These are phyloP conservation scores for Apophysomyces trapeziformis DNA, from an alignment of 371 early-diverging fungal species.

Conservation along the genomic window DNA sequence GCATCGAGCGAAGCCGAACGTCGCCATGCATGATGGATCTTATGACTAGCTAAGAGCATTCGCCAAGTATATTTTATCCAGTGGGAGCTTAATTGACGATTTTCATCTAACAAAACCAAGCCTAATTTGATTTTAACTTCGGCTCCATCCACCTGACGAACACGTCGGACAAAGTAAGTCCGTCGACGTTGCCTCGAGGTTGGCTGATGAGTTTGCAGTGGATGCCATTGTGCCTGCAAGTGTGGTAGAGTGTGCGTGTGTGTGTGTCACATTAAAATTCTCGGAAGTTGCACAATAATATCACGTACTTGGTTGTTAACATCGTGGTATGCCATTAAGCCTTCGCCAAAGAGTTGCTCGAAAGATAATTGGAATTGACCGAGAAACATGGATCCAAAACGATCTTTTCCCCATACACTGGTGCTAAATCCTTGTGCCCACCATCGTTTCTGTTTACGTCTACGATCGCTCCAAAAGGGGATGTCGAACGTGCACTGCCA, in stretches of 20 bases:
- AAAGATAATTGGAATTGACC: constrained; percentile 39
- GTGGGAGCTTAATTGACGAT: not conserved
- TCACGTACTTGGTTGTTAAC: constrained; percentile 25
- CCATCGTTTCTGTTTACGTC: constrained; percentile 25
- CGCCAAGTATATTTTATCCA: constrained; percentile 3
- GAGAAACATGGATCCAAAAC: constrained; percentile 44
- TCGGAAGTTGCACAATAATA: not conserved
- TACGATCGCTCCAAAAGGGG: constrained; percentile 30
- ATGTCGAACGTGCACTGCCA: constrained; percentile 51
- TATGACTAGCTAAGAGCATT: constrained; percentile 11
- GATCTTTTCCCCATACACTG: constrained; percentile 44
- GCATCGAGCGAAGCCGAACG: constrained; percentile 4
- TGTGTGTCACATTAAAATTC: not conserved
- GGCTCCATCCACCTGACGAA: not conserved
- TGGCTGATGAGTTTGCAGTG: constrained; percentile 11
- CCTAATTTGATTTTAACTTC: constrained; percentile 2
- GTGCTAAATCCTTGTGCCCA: constrained; percentile 37
- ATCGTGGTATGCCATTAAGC: constrained; percentile 29
- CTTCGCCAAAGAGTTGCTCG: constrained; percentile 32
- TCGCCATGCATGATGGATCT: constrained; percentile 12
- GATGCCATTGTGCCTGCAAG: constrained; percentile 24
- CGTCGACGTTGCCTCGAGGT: constrained; percentile 6
- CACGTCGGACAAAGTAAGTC: not conserved
- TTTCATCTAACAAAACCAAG: not conserved
- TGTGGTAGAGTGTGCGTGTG: constrained; percentile 11